Percentiles rank a stretch among this genome's conserved stretches.
Evolutionary conservation across 169 alveolate genomes (phyloP).

Genomic region (Cryptosporidium bovis): DNA sequence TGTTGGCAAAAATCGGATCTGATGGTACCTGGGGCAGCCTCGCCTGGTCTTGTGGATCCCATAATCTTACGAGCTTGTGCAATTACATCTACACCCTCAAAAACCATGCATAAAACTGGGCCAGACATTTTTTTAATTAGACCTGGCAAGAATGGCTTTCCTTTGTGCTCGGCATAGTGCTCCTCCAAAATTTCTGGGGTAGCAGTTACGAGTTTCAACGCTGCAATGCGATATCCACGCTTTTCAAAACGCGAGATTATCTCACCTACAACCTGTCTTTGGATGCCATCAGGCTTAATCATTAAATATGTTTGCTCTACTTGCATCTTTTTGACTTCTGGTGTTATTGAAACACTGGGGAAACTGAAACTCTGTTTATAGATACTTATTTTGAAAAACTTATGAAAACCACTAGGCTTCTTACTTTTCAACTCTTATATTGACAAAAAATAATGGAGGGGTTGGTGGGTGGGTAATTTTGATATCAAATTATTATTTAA

Average conservation of each 20-base stretch:
- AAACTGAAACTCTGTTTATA: slow-evolving; percentile 74
- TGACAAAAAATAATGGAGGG: not conserved
- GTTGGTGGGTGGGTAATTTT: not conserved
- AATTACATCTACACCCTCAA: slow-evolving; percentile 97
- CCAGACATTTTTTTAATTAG: slow-evolving; percentile 92
- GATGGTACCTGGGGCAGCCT: slow-evolving; percentile 92
- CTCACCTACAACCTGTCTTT: slow-evolving; percentile 96
- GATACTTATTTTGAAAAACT: slow-evolving; percentile 47
- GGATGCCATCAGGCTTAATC: slow-evolving; percentile 99
- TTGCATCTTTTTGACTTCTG: slow-evolving; percentile 25
- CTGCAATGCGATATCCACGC: slow-evolving; percentile 95
- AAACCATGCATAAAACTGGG: slow-evolving; percentile 97
- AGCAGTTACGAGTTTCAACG: slow-evolving; percentile 91
- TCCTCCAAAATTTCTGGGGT: slow-evolving; percentile 88
- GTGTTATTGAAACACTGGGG: slow-evolving; percentile 54
- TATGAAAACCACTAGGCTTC: slow-evolving; percentile 50
- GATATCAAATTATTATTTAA: not conserved
- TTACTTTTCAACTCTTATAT: not conserved
- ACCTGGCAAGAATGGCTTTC: slow-evolving; percentile 93
- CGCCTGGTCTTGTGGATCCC: slow-evolving; percentile 94
- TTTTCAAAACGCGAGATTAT: slow-evolving; percentile 93
- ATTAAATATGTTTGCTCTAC: slow-evolving; percentile 94
- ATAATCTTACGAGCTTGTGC: slow-evolving; percentile 93
- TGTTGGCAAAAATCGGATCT: slow-evolving; percentile 96
- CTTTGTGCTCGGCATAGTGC: slow-evolving; percentile 95